Evolutionary conservation across 352 stramenopile genomes (phyloP).

Genomic region (Pythium phragmitis): DNA sequence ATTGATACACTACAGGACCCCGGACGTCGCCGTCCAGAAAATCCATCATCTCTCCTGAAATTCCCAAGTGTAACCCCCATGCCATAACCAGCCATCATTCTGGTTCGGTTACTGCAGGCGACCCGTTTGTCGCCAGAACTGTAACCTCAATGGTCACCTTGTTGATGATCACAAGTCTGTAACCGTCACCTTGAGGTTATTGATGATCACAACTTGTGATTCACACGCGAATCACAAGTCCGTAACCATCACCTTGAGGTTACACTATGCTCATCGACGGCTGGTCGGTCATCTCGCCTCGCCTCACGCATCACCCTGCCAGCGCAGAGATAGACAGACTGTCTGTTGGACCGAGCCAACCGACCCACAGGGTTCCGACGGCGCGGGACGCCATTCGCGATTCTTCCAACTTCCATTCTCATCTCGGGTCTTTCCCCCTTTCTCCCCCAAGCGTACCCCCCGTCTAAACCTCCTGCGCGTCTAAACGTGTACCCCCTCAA

Average conservation of each 20-base stretch:
- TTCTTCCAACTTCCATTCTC: neutral
- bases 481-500: neutral
- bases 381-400: conserved; percentile 12
- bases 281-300: conserved; percentile 5
- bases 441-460: neutral
- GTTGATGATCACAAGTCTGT: neutral
- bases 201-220: neutral
- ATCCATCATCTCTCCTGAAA: conserved; percentile 3
- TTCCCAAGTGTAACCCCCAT: too few relatives aligned
- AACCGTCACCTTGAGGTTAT: neutral
- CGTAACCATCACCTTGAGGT: neutral
- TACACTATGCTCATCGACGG: neutral
- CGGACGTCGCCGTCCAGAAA: conserved; percentile 1
- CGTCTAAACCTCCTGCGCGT: neutral
- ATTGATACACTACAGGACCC: too few relatives aligned
- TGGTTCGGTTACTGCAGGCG: too few relatives aligned
- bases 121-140: too few relatives aligned
- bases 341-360: neutral
- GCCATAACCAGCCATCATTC: too few relatives aligned
- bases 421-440: neutral
- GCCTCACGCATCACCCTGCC: neutral
- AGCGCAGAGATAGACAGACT: neutral
- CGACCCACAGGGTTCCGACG: neutral
- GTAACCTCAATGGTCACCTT: too few relatives aligned
- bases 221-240: neutral